These are phyloP conservation scores for Aspergillus ellipticus DNA, from an alignment of 495 filamentous ascomycete genomes.

Conservation along the genomic window DNA sequence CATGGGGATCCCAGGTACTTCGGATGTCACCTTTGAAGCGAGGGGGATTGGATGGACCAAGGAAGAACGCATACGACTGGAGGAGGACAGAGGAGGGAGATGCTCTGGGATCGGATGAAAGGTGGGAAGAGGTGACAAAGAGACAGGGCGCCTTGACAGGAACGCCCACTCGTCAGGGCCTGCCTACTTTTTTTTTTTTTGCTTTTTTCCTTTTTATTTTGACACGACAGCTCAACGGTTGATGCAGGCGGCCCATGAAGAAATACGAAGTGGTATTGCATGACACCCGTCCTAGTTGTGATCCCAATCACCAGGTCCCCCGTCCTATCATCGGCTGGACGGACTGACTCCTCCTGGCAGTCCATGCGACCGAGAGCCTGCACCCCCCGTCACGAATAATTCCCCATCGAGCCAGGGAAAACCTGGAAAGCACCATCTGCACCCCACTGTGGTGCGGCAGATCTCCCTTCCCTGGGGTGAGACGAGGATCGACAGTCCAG, in stretches of 20 bases:
- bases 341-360: too few relatives aligned
- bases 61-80: not conserved
- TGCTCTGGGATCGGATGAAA: not conserved
- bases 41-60: not conserved
- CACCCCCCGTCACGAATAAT: not conserved
- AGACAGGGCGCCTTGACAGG: not conserved
- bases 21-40: slow-evolving; percentile 10
- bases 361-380: not conserved
- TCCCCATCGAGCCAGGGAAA: slow-evolving; percentile 1
- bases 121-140: not conserved
- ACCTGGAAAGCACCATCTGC: slow-evolving; percentile 16
- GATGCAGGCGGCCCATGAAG: not conserved
- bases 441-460: slow-evolving; percentile 13
- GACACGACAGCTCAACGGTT: slow-evolving; percentile 1
- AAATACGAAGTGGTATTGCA: slow-evolving; percentile 9
- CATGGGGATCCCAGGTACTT: slow-evolving; percentile 7
- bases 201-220: too few relatives aligned
- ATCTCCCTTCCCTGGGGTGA: slow-evolving; percentile 8
- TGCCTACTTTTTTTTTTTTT: too few relatives aligned
- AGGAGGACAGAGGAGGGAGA: not conserved
- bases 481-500: not conserved
- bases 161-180: not conserved
- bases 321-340: not conserved
- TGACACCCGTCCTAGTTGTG: not conserved
- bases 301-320: not conserved